Evolutionary conservation across 1,139 yeast species (phyloP).

Genomic region (Spathaspora sp.): DNA sequence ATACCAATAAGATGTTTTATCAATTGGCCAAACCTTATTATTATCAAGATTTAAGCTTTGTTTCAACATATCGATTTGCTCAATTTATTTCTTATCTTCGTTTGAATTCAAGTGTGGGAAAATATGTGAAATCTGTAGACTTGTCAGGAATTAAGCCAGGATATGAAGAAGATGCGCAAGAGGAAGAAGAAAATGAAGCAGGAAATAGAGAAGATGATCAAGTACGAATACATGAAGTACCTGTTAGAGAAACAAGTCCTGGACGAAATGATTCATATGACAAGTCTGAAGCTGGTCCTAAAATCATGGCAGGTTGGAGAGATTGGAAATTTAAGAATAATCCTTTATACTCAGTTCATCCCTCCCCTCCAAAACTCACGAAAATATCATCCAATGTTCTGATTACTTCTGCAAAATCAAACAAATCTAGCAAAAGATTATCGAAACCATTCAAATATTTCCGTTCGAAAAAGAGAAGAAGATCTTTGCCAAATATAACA

Average conservation of each 20-base stretch:
- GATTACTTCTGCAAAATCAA: slow-evolving; percentile 20
- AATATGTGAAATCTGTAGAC: slow-evolving; percentile 54
- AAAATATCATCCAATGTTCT: slow-evolving; percentile 26
- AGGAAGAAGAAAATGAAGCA: slow-evolving; percentile 15
- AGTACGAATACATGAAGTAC: neutral
- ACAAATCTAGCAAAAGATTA: slow-evolving; percentile 17
- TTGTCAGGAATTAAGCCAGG: slow-evolving; percentile 52
- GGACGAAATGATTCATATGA: neutral
- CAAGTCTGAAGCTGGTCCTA: slow-evolving; percentile 13
- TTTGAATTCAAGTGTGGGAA: slow-evolving; percentile 54
- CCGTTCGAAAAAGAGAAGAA: slow-evolving; percentile 22
- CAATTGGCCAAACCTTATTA: slow-evolving; percentile 52
- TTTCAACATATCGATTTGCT: slow-evolving; percentile 72
- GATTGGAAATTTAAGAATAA: slow-evolving; percentile 81
- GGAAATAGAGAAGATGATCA: slow-evolving; percentile 2
- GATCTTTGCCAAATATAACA: slow-evolving; percentile 6
- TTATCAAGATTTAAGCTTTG: slow-evolving; percentile 54
- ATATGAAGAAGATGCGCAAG: slow-evolving; percentile 40
- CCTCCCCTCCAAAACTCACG: slow-evolving; percentile 22
- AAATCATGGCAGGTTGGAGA: slow-evolving; percentile 73
- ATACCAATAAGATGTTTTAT: slow-evolving; percentile 51
- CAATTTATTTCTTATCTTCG: slow-evolving; percentile 71
- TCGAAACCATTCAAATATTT: slow-evolving; percentile 27
- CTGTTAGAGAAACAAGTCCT: neutral
- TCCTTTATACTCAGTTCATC: slow-evolving; percentile 53